These are phyloP conservation scores for Skeletonema marinoi DNA, from an alignment of 108 stramenopile species.

Conservation along the genomic window DNA sequence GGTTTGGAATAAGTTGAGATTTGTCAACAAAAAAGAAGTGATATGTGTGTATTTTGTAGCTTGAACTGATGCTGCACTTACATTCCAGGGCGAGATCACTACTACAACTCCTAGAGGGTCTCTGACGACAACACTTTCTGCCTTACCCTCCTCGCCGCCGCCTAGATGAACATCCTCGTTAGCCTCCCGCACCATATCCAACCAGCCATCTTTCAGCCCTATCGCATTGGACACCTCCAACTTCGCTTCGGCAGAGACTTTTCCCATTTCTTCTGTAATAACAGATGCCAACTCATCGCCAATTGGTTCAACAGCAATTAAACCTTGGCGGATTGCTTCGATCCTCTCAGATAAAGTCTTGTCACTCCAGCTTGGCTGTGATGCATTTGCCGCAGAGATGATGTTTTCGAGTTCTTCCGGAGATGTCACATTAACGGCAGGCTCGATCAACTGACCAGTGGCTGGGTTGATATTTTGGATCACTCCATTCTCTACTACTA, in stretches of 20 bases:
- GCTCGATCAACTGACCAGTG: slow-evolving; percentile 63
- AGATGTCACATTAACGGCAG: slow-evolving; percentile 56
- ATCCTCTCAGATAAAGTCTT: slow-evolving; percentile 60
- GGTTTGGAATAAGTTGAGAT: neutral
- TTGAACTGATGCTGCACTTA: slow-evolving; percentile 5
- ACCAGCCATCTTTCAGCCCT: slow-evolving; percentile 58
- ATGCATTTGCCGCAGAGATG: slow-evolving; percentile 45
- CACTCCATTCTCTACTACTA: slow-evolving; percentile 57
- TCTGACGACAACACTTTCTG: slow-evolving; percentile 57
- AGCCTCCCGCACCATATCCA: slow-evolving; percentile 64
- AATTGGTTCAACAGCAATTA: slow-evolving; percentile 34
- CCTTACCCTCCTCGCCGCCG: slow-evolving; percentile 53
- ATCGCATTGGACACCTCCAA: slow-evolving; percentile 68
- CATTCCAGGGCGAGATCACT: slow-evolving; percentile 80
- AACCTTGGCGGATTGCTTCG: slow-evolving; percentile 49
- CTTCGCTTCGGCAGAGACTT: slow-evolving; percentile 71
- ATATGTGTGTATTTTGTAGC: neutral
- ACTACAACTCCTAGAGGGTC: slow-evolving; percentile 85
- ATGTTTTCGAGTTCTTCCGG: slow-evolving; percentile 53
- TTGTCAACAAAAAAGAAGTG: neutral
- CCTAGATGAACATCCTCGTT: slow-evolving; percentile 43
- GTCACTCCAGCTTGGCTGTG: slow-evolving; percentile 54
- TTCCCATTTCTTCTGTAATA: slow-evolving; percentile 83
- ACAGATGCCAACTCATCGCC: slow-evolving; percentile 47
- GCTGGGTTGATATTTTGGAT: slow-evolving; percentile 81